These are phyloP conservation scores for Ananas comosus DNA, from an alignment of 176 grass and related monocot genomes.

Conservation along the genomic window DNA sequence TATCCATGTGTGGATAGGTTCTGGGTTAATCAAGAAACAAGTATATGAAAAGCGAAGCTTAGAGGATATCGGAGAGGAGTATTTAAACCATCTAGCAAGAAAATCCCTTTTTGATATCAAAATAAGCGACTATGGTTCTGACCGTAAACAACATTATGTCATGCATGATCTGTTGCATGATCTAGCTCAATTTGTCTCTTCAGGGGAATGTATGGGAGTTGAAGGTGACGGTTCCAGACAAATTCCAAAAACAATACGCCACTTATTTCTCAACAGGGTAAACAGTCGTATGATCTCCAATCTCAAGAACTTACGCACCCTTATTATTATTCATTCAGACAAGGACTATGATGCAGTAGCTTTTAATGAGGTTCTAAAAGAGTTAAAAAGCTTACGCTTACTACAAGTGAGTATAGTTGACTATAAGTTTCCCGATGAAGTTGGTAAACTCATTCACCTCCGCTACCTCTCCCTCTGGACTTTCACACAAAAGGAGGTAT, in stretches of 20 bases:
- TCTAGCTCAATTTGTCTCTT: conserved; percentile 14
- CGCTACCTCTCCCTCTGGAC: conserved; percentile 12
- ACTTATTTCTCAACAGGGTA: conserved; percentile 18
- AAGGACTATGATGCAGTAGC: neutral
- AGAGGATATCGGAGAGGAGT: neutral
- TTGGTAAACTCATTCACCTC: conserved; percentile 30
- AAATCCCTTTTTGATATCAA: conserved; percentile 21
- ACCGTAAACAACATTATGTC: neutral
- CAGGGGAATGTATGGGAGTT: conserved; percentile 13
- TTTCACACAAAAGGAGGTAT: neutral
- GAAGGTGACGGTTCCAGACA: neutral
- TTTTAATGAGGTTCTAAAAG: conserved; percentile 14
- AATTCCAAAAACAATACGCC: conserved; percentile 10
- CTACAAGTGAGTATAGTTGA: neutral
- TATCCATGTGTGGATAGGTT: too few relatives aligned
- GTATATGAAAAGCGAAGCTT: too few relatives aligned
- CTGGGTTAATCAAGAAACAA: too few relatives aligned
- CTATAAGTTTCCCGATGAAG: conserved; percentile 16
- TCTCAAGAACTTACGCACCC: conserved; percentile 27
- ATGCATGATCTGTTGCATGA: conserved; percentile 32
- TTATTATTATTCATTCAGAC: conserved; percentile 20
- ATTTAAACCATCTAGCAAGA: neutral
- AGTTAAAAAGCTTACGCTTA: conserved; percentile 18
- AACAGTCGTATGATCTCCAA: conserved; percentile 6
- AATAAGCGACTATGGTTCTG: too few relatives aligned